Evolutionary conservation across 768 basidiomycete species (phyloP), one percentile per base, ranked within the genome.

Genomic region (Leccinum rimulosum): DNA sequence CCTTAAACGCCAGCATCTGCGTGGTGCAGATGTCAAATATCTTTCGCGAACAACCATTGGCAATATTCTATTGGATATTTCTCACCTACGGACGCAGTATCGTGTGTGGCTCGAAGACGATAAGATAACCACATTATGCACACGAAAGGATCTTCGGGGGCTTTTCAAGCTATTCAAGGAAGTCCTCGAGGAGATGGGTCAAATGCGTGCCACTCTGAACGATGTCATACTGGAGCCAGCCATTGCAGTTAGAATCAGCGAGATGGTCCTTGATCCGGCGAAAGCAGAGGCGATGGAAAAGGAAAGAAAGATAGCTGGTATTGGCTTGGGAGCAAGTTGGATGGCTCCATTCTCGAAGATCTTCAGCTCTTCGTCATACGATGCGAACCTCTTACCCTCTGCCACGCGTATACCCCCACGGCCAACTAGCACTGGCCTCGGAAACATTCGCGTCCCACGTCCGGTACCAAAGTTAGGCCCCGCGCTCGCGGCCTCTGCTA

Each of bases 81-180:
- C 79, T 10, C 79, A 79, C 12, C 76, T 96, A n/a, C 85, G 94
- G 2, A 68, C 75, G 8, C 87, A 89, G 49, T 94, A 93, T 78
- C 84, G 90, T 9, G 75, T 78, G 4, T 77, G 88, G 48, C 73
- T 91, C 45, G 93, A 95, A 68, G 88, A 89, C 52, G 91, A 93
- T 53, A 86, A 84, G 63, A 72, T 81, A 7, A 78, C 85, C 14
- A 79, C 80, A 5, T 73, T 76, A 12, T 87, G 85, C 68, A 86
- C 87, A 10, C 82, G 92, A 35, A 89, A 86, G 63, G 97, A 99
- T 66, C 81, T 97, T 62, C 84, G 91, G 11, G 75, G 81, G 8
- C 74, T 99, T 54, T 84, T 98, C 77, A 93, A 88, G 68, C 74
- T 98, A 47, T 80, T 96, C 73, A 89, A 85, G 69, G 95, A 98